Conservation (phyloP, 768 basidiomycete species). For the Rhodotorula paludigena region DNA sequence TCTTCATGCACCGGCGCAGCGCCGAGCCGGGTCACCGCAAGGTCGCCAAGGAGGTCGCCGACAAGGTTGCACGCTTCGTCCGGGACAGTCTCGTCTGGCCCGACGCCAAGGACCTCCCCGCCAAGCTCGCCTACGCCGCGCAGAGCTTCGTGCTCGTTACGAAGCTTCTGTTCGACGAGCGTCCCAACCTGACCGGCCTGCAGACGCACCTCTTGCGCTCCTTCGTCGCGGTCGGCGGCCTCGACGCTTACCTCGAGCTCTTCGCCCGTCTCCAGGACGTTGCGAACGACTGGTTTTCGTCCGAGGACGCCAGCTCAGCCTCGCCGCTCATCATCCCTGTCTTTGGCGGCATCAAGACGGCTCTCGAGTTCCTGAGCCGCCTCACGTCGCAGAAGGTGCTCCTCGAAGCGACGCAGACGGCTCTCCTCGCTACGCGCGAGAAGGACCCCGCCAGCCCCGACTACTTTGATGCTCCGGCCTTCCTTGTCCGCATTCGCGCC, state of each 20-base stretch:
- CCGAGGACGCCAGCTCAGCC: conserved; percentile 55
- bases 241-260: conserved; percentile 62
- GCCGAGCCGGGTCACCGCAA: conserved; percentile 55
- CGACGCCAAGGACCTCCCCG: conserved; percentile 48
- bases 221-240: conserved; percentile 66
- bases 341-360: conserved; percentile 71
- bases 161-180: conserved; percentile 63
- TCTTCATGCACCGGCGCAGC: conserved; percentile 71
- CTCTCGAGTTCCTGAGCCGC: conserved; percentile 65
- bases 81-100: conserved; percentile 54
- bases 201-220: conserved; percentile 76
- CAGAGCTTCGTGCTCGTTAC: conserved; percentile 57
- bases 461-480: conserved; percentile 79
- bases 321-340: conserved; percentile 64
- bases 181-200: conserved; percentile 64
- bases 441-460: conserved; percentile 56
- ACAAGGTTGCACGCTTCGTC: conserved; percentile 66
- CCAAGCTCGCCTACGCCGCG: conserved; percentile 55
- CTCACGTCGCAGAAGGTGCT: conserved; percentile 73
- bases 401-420: conserved; percentile 79
- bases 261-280: conserved; percentile 57
- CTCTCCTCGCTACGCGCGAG: conserved; percentile 65
- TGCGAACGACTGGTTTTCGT: conserved; percentile 55
- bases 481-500: conserved; percentile 74
- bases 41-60: conserved; percentile 56